Evolutionary conservation across 495 filamentous ascomycete genomes (phyloP), one percentile per base, ranked within the genome.

Genomic region (Lentithecium fluviatile): DNA sequence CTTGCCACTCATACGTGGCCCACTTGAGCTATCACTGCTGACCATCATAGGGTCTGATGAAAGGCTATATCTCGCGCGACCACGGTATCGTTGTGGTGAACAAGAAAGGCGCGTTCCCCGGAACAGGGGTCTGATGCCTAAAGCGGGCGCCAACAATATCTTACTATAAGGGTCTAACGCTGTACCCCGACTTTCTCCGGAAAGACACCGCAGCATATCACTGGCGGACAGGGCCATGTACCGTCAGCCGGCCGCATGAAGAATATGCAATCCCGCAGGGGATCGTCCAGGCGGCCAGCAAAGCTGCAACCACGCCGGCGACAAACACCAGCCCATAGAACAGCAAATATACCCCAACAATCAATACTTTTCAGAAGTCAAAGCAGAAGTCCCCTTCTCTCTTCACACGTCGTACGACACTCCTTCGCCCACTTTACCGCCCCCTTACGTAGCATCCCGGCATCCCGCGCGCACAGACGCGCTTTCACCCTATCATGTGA

Each of bases 41-140:
- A 20, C 46, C 36, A 26, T 15, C 55, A 32, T 61, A 98, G 90
- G 87, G 88, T 54, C 79, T 94, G 13, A 95, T 97, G 87, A 98
- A 97, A 76, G 94, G 94, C 52, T 98, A 98, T 76, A 97, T 98
- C 61, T 84, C 90, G 26, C 89, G 91, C 57, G 92, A 95, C 52
- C 84, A 85, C 46, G 88, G 88, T 55, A 89, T 87, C 51, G 86
- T 97, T 19, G 94, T 98, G 29, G 76, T 98, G 56, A 96, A 89
- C 73, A 96, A 95, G 72, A 84, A 77, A 21, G 89, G 89, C 34
- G 92, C 93, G 3, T 98, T 98, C 71, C 94, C 94, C 1, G 94
- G 93, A n/a, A 98, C 94, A 6, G 88, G 88, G 12, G 85, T 97
- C 49, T 96, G 51, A 64, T 64, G 59, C 54, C 55, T 67, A 67